A percentile compares a stretch with the other conserved stretches of the same genome.
Conservation (phyloP, 108 stramenopile genomes). For the Fistulifera solaris region DNA sequence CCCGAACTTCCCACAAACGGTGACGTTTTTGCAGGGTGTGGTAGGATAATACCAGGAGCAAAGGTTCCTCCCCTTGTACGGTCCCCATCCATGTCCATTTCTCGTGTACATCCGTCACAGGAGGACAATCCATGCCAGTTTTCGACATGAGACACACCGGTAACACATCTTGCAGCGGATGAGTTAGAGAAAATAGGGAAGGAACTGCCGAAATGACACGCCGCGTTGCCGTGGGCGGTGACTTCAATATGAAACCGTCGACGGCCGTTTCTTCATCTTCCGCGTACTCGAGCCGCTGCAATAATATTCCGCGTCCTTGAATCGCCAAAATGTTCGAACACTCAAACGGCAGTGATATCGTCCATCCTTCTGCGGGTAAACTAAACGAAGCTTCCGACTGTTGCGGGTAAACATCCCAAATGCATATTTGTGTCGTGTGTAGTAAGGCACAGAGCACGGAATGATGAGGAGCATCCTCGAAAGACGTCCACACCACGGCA, state of each 20-base stretch:
- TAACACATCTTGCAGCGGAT: conserved; percentile 69
- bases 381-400: background rate
- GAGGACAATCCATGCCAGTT: background rate
- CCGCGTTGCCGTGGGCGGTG: conserved; percentile 36
- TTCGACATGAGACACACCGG: conserved; percentile 23
- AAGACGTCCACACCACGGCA: conserved; percentile 58
- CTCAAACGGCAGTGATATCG: conserved; percentile 60
- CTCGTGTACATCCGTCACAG: conserved; percentile 47
- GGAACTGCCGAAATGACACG: conserved; percentile 19
- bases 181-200: conserved; percentile 59
- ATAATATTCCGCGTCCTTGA: conserved; percentile 30
- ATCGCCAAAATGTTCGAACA: conserved; percentile 41
- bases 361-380: conserved; percentile 47
- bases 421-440: conserved; percentile 36
- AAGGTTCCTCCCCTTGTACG: conserved; percentile 8
- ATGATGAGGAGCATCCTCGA: conserved; percentile 29
- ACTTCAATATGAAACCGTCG: conserved; percentile 28
- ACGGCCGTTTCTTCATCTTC: conserved; percentile 17
- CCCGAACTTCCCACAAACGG: conserved; percentile 37
- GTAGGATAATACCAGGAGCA: conserved; percentile 39
- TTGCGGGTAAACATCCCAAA: conserved; percentile 56
- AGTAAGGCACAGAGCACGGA: conserved; percentile 58
- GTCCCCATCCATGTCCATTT: conserved; percentile 45
- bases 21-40: conserved; percentile 32
- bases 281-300: conserved; percentile 30